phyloP scores from a whole-genome alignment of 2,329 filamentous ascomycete genomes.

The Trichoderma lentiforme region DNA sequence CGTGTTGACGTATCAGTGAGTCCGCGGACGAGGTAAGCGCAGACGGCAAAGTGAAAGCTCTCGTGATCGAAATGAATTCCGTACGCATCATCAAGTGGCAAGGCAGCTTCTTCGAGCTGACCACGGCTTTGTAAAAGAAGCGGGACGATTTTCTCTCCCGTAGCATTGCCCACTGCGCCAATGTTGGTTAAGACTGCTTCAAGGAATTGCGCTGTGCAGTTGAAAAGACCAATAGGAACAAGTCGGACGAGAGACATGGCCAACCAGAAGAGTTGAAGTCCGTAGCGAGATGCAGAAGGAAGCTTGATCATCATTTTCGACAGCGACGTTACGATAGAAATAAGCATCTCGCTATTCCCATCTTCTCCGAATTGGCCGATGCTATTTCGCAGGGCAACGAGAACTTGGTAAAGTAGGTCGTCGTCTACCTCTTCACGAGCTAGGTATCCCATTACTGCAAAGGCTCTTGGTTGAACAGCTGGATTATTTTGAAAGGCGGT shows the following conservation, averaged over 20 bases:
- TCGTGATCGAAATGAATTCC: constrained; percentile 62
- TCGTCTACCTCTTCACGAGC: constrained; percentile 70
- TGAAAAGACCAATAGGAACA: constrained; percentile 61
- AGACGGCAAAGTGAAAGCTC: constrained; percentile 65
- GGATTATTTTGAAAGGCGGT: constrained; percentile 72
- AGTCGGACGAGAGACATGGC: constrained; percentile 64
- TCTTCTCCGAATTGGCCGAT: constrained; percentile 64
- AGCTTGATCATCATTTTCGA: constrained; percentile 71
- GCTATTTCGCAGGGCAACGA: constrained; percentile 64
- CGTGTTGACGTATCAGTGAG: constrained; percentile 61
- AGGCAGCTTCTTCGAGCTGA: constrained; percentile 59
- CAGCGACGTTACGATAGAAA: constrained; percentile 63
- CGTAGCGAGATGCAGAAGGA: constrained; percentile 63
- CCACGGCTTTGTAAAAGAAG: constrained; percentile 59
- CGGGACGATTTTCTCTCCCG: constrained; percentile 56
- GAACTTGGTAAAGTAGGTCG: constrained; percentile 66
- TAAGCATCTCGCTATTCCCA: constrained; percentile 63
- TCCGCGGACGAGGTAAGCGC: constrained; percentile 61
- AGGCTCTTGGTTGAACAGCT: constrained; percentile 65
- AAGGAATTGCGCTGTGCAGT: constrained; percentile 62
- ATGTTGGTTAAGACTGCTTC: constrained; percentile 64
- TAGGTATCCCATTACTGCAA: constrained; percentile 68
- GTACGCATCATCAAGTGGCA: constrained; percentile 61
- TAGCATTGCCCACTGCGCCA: constrained; percentile 57
- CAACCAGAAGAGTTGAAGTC: constrained; percentile 67